phyloP scores from a whole-genome alignment of 805 yeast genomes.

The Pichia ethanolica region DNA sequence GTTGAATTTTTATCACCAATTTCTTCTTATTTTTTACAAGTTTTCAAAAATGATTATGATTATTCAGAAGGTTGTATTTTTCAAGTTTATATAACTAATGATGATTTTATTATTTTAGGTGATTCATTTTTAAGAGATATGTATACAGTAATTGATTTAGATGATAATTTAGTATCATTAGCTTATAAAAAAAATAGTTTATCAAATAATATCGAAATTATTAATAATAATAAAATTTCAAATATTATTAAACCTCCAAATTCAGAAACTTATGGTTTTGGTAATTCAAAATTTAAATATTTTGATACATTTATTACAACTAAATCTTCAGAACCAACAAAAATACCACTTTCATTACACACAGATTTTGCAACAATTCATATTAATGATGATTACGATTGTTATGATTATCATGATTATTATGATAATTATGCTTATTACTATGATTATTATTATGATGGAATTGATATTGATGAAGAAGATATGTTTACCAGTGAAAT shows the following conservation, averaged over 20 bases:
- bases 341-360: neutral
- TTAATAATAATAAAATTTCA: neutral
- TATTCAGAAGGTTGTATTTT: conserved; percentile 29
- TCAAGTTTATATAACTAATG: conserved; percentile 26
- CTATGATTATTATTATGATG: too few species aligned
- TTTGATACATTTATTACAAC: neutral
- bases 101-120: conserved; percentile 33
- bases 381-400: neutral
- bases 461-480: too few species aligned
- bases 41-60: conserved; percentile 2
- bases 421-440: neutral
- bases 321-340: neutral
- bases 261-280: neutral
- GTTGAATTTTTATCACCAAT: conserved; percentile 41
- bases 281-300: neutral
- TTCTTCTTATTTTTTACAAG: conserved; percentile 1
- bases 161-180: conserved; percentile 32
- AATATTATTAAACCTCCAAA: neutral
- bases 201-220: neutral
- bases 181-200: conserved; percentile 31
- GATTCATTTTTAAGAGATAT: conserved; percentile 40
- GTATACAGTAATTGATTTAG: conserved; percentile 44
- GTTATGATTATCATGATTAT: neutral
- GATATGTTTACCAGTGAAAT: too few species aligned
- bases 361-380: neutral